Base-by-base conservation (phyloP, 2,329 filamentous ascomycete species). In the Pseudogymnoascus sp. region DNA sequence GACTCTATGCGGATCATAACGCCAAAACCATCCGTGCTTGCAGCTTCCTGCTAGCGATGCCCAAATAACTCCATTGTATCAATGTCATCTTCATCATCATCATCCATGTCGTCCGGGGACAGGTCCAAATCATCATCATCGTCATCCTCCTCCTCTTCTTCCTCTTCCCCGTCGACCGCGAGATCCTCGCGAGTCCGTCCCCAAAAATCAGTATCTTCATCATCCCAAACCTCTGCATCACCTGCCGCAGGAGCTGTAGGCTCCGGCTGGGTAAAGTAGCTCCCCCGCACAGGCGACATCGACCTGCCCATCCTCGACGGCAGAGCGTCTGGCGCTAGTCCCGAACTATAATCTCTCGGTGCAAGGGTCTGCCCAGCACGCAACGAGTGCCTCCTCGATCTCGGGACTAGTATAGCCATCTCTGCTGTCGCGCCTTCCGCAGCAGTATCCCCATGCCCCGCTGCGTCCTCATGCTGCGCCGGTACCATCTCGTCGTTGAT, bases 1-100 rank as follows among this genome's bases (percentile, higher is more conserved):
- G 23, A 12, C 29, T 33, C n/a, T 55, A 55, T 16, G 16, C 5
- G 29, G n/a, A 19, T 33, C 49, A 16, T 55, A 55, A 55, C 49
- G 29, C 49, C 49, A 33, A 55, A 55, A 33, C 35, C 16, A 60
- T n/a, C 58, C 35, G 26, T 39, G 21, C 58, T 8, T n/a, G 58
- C 39, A 60, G 58, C 38, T 60, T 38, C 33, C 58, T 2, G 33
- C 58, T 64, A 82, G 65, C 78, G 74, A 72, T 83, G 81, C 10
- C 81, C 81, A 68, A 81, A 79, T 63, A 83, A 75, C 63, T 79
- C 77, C 67, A 81, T 80, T 33, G 72, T 68, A 69, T 82, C 78
- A 62, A 75, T 74, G 12, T 74, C 74, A 61, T 79, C 77, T 14
- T 78, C 78, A 29, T 74, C 76, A 31, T 74, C 76, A 10, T 74